Conservation (phyloP, 2,329 filamentous ascomycete genomes). For the Fusarium setosum region DNA sequence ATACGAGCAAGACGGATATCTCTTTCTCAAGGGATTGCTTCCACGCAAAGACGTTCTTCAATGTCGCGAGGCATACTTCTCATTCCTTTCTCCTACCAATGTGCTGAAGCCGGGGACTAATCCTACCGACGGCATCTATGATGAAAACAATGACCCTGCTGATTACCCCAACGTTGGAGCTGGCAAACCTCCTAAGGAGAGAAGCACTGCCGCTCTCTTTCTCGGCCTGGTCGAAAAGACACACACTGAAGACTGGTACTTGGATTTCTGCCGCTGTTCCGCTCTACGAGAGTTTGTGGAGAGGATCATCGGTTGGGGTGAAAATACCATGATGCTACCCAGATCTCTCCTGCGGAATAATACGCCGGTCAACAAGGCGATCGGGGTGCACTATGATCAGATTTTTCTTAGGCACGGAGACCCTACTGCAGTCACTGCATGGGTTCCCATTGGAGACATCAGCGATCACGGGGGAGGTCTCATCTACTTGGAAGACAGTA, state of each 20-base stretch:
- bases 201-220: constrained; percentile 23
- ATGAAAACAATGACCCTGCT: not conserved
- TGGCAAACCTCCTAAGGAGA: constrained; percentile 1
- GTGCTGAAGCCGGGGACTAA: constrained; percentile 64
- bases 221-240: constrained; percentile 59
- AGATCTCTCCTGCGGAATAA: constrained; percentile 56
- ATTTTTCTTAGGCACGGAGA: constrained; percentile 66
- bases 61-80: constrained; percentile 63
- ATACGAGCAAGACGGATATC: constrained; percentile 57
- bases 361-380: constrained; percentile 64
- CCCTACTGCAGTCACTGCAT: constrained; percentile 64
- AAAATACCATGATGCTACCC: constrained; percentile 54
- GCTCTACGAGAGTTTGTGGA: constrained; percentile 60
- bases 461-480: constrained; percentile 64
- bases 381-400: constrained; percentile 70
- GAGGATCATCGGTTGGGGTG: constrained; percentile 57
- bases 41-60: constrained; percentile 62
- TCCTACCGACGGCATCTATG: constrained; percentile 63
- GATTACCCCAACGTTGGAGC: not conserved
- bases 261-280: constrained; percentile 62
- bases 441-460: constrained; percentile 67
- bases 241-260: constrained; percentile 62
- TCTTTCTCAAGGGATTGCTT: constrained; percentile 64
- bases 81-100: constrained; percentile 62
- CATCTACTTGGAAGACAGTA: constrained; percentile 63